A percentile compares a stretch with the other conserved stretches of the same genome.
These are phyloP conservation scores for Yarrowia divulgata DNA, from an alignment of 805 yeast species.

Conservation along the genomic window DNA sequence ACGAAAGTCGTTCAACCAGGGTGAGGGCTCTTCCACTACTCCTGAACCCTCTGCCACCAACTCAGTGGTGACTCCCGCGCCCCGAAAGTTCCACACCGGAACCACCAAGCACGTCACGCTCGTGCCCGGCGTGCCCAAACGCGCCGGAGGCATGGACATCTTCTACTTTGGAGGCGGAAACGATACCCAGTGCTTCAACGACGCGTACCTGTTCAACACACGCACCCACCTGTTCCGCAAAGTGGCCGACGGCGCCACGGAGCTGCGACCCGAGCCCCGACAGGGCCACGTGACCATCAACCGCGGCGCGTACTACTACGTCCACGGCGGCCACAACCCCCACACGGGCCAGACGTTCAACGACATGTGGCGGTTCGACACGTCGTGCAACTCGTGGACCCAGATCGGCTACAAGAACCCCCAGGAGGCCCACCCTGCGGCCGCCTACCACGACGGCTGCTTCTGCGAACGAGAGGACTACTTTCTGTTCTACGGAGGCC, in stretches of 20 bases:
- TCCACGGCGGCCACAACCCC: constrained; percentile 32
- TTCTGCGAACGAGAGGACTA: constrained; percentile 16
- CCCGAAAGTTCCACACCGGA: constrained; percentile 25
- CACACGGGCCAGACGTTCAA: background rate
- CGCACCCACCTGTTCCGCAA: constrained; percentile 8
- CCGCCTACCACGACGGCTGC: constrained; percentile 20
- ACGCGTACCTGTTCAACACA: constrained; percentile 12
- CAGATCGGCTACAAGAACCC: background rate
- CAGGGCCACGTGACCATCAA: constrained; percentile 25
- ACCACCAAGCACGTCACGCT: background rate
- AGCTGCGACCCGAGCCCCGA: constrained; percentile 5
- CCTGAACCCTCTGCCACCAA: background rate
- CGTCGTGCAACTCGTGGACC: background rate
- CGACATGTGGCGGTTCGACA: constrained; percentile 34
- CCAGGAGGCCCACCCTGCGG: constrained; percentile 5
- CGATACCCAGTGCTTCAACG: constrained; percentile 22
- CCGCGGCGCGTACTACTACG: background rate
- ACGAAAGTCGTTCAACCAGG: background rate
- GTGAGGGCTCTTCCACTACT: no score
- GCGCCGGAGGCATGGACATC: background rate
- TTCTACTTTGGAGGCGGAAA: constrained; percentile 32
- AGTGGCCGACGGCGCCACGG: background rate
- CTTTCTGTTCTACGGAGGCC: constrained; percentile 25
- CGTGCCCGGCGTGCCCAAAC: constrained; percentile 20
- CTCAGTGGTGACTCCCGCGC: background rate